These are phyloP conservation scores for Aureobasidium sp. DNA, from an alignment of 2,329 filamentous ascomycete genomes.

Conservation along the genomic window DNA sequence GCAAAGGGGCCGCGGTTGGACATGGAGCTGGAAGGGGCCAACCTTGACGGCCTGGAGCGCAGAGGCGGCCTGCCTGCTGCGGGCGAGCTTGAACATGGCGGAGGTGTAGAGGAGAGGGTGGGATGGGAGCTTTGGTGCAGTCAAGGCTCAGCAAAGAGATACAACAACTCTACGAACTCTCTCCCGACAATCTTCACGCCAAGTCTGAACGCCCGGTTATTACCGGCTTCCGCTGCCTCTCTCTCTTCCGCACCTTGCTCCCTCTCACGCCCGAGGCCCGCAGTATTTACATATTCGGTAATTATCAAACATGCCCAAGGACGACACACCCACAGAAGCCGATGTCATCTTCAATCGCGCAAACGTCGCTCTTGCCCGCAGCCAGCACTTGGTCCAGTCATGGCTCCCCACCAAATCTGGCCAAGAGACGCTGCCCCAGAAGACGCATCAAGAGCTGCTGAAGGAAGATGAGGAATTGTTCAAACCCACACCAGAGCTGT, in stretches of 20 bases:
- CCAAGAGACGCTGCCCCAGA: constrained; percentile 33
- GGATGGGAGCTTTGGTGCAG: not conserved
- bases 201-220: not conserved
- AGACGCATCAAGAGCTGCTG: constrained; percentile 40
- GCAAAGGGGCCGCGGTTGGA: constrained; percentile 25
- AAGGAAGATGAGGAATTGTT: constrained; percentile 50
- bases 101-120: not conserved
- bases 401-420: constrained; percentile 46
- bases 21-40: constrained; percentile 30
- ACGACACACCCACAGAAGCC: constrained; percentile 25
- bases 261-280: not conserved
- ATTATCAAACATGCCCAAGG: not conserved
- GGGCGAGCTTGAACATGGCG: constrained; percentile 79
- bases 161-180: not conserved
- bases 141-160: constrained; percentile 5
- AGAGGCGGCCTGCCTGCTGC: constrained; percentile 72
- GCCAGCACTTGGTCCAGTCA: constrained; percentile 49
- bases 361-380: constrained; percentile 47
- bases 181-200: constrained; percentile 12
- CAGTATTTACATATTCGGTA: not conserved
- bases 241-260: not conserved
- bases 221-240: not conserved
- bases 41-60: constrained; percentile 74
- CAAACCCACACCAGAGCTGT: constrained; percentile 49
- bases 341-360: constrained; percentile 51